Conservation (phyloP, 2,329 filamentous ascomycete genomes). For the Rutstroemia sp. region DNA sequence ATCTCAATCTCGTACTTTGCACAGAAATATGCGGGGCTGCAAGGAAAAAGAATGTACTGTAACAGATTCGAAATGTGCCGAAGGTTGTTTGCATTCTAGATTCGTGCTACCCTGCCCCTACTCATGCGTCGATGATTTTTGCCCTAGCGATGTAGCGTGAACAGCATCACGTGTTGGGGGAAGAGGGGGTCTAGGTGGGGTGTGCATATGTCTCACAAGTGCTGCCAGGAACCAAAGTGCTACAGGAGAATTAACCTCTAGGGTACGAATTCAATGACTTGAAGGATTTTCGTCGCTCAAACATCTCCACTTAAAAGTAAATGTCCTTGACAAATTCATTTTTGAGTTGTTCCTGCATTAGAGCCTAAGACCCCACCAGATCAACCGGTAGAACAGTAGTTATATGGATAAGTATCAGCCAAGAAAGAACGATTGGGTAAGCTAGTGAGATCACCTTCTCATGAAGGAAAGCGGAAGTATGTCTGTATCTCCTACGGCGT, state of each 20-base stretch:
- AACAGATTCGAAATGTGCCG: not conserved
- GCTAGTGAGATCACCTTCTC: too few species aligned
- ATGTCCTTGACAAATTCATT: too few species aligned
- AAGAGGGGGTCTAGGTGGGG: not conserved
- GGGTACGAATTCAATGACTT: too few species aligned
- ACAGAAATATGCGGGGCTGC: not conserved
- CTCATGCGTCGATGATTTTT: not conserved
- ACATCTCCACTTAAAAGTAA: too few species aligned
- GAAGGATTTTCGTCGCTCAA: too few species aligned
- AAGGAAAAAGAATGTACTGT: conserved; percentile 1
- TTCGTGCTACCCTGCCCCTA: conserved; percentile 4
- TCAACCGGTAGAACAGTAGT: too few species aligned
- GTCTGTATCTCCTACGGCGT: too few species aligned
- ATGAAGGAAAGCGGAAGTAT: too few species aligned
- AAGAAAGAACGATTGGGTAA: too few species aligned
- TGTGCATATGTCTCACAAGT: not conserved
- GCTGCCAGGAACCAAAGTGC: not conserved
- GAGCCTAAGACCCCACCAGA: too few species aligned
- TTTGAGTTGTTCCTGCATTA: too few species aligned
- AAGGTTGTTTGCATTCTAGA: not conserved
- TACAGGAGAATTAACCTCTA: not conserved
- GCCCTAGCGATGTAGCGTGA: not conserved
- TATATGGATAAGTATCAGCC: too few species aligned
- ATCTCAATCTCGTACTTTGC: not conserved
- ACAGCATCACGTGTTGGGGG: not conserved